Evolutionary conservation across 78 protist species (phyloP).

Genomic region (Bodo saltans): DNA sequence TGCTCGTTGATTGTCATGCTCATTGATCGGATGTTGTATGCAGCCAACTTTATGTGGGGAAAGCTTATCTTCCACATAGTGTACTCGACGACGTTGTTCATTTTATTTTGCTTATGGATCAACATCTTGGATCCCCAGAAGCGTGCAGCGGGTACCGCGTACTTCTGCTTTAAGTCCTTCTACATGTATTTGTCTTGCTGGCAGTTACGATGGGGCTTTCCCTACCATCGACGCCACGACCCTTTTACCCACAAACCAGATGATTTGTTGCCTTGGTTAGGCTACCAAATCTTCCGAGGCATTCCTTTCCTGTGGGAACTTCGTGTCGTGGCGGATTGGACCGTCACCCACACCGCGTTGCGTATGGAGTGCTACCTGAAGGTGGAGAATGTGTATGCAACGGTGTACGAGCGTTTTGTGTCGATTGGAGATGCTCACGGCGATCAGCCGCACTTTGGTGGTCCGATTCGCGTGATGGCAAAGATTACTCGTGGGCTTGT

Average conservation of each 20-base stretch:
- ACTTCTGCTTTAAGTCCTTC: neutral
- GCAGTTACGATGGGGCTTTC: conserved; percentile 34
- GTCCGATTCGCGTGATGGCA: too few relatives aligned
- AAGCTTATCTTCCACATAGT: conserved; percentile 3
- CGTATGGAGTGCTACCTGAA: conserved; percentile 18
- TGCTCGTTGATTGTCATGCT: neutral
- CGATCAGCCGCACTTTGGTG: too few relatives aligned
- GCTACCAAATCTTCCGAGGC: conserved; percentile 10
- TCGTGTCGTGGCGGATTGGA: conserved; percentile 33
- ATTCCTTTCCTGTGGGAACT: conserved; percentile 36
- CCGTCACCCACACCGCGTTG: conserved; percentile 16
- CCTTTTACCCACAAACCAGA: neutral
- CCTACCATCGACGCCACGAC: neutral
- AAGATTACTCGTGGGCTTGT: neutral
- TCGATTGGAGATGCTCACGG: too few relatives aligned
- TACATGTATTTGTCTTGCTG: neutral
- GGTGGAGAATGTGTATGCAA: conserved; percentile 20
- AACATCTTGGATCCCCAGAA: neutral
- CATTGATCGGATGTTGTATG: conserved; percentile 21
- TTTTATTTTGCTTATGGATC: too few relatives aligned
- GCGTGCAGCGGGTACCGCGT: neutral
- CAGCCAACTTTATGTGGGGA: too few relatives aligned
- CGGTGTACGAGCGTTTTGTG: neutral
- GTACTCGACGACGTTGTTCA: too few relatives aligned
- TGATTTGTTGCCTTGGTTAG: neutral